phyloP scores from a whole-genome alignment of 2,329 filamentous ascomycete species.

The Curvularia sp. region DNA sequence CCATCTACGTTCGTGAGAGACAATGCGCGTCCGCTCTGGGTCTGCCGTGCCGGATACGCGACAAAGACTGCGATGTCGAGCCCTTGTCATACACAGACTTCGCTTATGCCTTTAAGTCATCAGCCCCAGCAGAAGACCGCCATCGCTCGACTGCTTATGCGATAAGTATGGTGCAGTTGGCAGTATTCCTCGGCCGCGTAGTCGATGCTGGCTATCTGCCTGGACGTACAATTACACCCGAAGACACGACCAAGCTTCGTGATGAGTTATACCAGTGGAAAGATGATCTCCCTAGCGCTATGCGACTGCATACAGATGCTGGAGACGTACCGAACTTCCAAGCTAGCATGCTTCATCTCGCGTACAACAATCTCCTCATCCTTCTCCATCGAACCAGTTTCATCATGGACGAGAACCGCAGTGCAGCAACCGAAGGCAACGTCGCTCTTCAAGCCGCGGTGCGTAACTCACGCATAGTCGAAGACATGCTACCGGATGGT shows the following conservation, averaged over 20 bases:
- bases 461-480: conserved; percentile 56
- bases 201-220: conserved; percentile 50
- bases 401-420: conserved; percentile 45
- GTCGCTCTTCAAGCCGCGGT: conserved; percentile 57
- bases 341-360: conserved; percentile 52
- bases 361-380: conserved; percentile 58
- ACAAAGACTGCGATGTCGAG: conserved; percentile 59
- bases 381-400: conserved; percentile 56
- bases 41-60: conserved; percentile 57
- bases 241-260: conserved; percentile 30
- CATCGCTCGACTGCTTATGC: conserved; percentile 45
- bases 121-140: conserved; percentile 39
- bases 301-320: conserved; percentile 46
- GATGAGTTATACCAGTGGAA: conserved; percentile 54
- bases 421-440: conserved; percentile 49
- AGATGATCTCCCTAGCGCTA: conserved; percentile 44
- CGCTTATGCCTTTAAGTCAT: conserved; percentile 40
- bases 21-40: conserved; percentile 58
- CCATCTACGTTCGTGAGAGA: conserved; percentile 60
- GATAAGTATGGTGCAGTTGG: conserved; percentile 51
- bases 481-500: conserved; percentile 57
- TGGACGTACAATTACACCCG: conserved; percentile 26
- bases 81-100: conserved; percentile 51
- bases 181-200: conserved; percentile 49
- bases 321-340: conserved; percentile 49